phyloP scores from a whole-genome alignment of 75 land plant species.

The Larix kaempferi region DNA sequence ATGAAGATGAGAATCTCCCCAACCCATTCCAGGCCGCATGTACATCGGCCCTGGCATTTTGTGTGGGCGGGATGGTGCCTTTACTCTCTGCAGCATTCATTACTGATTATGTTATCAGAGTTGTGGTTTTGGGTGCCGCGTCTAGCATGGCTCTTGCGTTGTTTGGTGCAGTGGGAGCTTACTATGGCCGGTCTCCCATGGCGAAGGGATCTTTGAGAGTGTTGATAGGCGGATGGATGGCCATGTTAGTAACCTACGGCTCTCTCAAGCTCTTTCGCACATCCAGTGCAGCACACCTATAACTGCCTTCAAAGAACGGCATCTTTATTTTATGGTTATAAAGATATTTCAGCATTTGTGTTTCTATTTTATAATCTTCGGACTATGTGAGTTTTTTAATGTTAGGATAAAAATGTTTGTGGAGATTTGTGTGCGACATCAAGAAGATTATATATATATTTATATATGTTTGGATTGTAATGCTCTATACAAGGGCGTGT shows the following conservation, averaged over 20 bases:
- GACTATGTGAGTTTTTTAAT: too few species aligned
- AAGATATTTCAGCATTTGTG: too few species aligned
- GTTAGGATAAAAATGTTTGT: too few species aligned
- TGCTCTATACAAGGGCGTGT: too few species aligned
- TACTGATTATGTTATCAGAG: constrained; percentile 4
- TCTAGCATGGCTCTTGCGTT: constrained; percentile 26
- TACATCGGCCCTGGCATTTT: constrained; percentile 52
- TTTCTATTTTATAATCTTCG: too few species aligned
- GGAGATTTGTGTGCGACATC: too few species aligned
- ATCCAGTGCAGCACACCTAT: neutral
- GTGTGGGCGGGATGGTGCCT: constrained; percentile 47
- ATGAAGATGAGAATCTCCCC: constrained; percentile 6
- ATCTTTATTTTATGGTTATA: too few species aligned
- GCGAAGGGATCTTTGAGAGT: constrained; percentile 36
- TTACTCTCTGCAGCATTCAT: constrained; percentile 28
- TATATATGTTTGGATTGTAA: too few species aligned
- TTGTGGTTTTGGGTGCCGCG: constrained; percentile 23
- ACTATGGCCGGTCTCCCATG: constrained; percentile 37
- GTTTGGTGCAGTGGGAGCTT: constrained; percentile 54
- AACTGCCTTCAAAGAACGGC: too few species aligned
- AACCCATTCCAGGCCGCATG: constrained; percentile 49
- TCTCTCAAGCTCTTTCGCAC: constrained; percentile 33
- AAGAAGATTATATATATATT: too few species aligned
- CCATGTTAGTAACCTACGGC: constrained; percentile 60
- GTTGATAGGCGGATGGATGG: constrained; percentile 60